Base-by-base conservation (phyloP, 257 asterid species). In the Lithospermum erythrorhizon region DNA sequence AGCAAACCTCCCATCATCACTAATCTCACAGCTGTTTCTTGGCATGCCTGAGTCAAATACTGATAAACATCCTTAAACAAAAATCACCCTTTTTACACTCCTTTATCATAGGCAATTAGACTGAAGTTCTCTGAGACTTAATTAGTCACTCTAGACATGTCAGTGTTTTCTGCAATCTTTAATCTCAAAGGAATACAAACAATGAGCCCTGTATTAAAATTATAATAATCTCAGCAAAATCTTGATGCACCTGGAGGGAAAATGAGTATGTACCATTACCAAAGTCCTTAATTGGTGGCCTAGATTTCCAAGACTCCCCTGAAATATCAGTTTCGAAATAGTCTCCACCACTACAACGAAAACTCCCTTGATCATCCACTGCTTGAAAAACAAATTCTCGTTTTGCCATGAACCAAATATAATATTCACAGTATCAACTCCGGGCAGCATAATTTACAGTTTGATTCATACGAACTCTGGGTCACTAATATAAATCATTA, bases 21-120 rank as follows among this genome's bases (percentile, higher is more conserved):
- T 73, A 52, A 93, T 86, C 41, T 59, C 25, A 55, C 98, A 93
- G 3, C 69, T 76, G 25, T 81, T 93, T 86, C 71, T 72, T 78
- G 32, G 77, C 94, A 56, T 80, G 95, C 2, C 96, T 81, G 27
- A 95, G 86, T 96, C 97, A 93, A 47, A 95, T 70, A 5, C 98
- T 2, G 95, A 81, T 97, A 93, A 6, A 78, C 81, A 58, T 80
- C 83, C 71, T 69, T 80, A 6, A 10, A 24, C n/a, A n/a, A 58
- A 78, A 79, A 80, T 89, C 98, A 24, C 62, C 52, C 59, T 67
- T 70, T 60, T 45, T 32, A 68, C 98, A 93, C 18, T 71, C 89
- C 11, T 66, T 72, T 16, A 86, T 73, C 52, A 74, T 85, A 0
- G 76, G 81, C 57, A 81, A 63, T 19, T 29, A 61, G 22, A 81